These are phyloP conservation scores for Komagataella ulmi DNA, from an alignment of 805 yeast genomes.

Conservation along the genomic window DNA sequence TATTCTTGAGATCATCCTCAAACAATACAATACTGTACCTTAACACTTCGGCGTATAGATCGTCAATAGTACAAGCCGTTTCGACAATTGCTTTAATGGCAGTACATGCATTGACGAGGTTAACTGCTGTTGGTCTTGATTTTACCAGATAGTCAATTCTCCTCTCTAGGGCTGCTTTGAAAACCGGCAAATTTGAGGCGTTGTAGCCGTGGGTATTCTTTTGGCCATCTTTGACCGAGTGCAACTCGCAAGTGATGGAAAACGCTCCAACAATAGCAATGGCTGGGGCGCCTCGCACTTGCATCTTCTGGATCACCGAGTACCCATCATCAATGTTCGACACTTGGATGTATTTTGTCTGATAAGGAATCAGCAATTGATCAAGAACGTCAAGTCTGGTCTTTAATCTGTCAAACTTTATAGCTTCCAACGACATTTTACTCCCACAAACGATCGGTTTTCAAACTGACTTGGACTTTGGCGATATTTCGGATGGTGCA, in stretches of 20 bases:
- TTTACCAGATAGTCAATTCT: constrained; percentile 54
- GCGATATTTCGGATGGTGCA: background rate
- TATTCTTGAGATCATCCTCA: constrained; percentile 69
- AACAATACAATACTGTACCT: constrained; percentile 42
- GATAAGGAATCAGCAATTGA: constrained; percentile 73
- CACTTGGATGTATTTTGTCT: constrained; percentile 54
- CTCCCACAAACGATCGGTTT: background rate
- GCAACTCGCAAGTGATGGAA: constrained; percentile 65
- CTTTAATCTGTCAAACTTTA: constrained; percentile 38
- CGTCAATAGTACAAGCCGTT: constrained; percentile 4
- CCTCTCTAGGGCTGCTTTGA: constrained; percentile 23
- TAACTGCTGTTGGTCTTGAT: constrained; percentile 94
- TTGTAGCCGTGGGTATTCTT: constrained; percentile 14
- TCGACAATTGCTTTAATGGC: constrained; percentile 27
- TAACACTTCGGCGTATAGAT: constrained; percentile 20
- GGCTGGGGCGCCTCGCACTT: constrained; percentile 97
- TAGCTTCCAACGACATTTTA: constrained; percentile 42
- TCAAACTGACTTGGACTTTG: background rate
- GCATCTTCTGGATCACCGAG: constrained; percentile 78
- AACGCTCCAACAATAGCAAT: constrained; percentile 91
- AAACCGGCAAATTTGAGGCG: constrained; percentile 7
- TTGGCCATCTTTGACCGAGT: constrained; percentile 16
- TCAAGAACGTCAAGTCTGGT: constrained; percentile 52
- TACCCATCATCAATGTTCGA: constrained; percentile 61
- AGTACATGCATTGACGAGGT: constrained; percentile 62